Conservation (phyloP, 768 basidiomycete genomes). For the Strobilomyces echinocephalus region DNA sequence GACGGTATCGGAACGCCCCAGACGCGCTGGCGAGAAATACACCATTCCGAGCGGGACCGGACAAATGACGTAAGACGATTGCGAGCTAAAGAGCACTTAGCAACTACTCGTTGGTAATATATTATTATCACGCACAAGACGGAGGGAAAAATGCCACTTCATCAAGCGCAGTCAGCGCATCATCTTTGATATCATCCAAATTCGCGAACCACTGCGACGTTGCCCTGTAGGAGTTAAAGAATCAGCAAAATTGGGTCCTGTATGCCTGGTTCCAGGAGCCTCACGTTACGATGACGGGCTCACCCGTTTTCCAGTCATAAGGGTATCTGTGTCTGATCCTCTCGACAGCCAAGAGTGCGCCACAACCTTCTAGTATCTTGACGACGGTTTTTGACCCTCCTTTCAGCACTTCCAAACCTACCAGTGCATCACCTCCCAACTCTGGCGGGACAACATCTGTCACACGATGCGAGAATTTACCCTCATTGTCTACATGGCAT, state of each 20-base stretch:
- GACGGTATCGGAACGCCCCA: conserved; percentile 98
- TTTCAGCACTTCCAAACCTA: conserved; percentile 69
- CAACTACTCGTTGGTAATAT: neutral
- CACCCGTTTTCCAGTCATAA: conserved; percentile 93
- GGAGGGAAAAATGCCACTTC: conserved; percentile 73
- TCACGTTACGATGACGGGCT: conserved; percentile 88
- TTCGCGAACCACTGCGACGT: conserved; percentile 99
- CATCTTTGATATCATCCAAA: conserved; percentile 74
- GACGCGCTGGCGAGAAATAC: conserved; percentile 93
- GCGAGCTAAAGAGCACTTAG: conserved; percentile 48
- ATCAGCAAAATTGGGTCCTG: neutral
- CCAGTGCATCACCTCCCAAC: conserved; percentile 44
- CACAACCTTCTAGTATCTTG: conserved; percentile 50
- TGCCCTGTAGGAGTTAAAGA: conserved; percentile 45
- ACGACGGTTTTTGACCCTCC: conserved; percentile 68
- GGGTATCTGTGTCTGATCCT: conserved; percentile 85
- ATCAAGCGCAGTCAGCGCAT: conserved; percentile 64
- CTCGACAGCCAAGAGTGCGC: conserved; percentile 57
- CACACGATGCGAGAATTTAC: conserved; percentile 65
- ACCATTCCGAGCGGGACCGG: conserved; percentile 92
- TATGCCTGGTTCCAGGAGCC: conserved; percentile 18
- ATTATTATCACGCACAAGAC: conserved; percentile 48
- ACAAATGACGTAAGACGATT: conserved; percentile 87
- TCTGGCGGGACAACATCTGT: conserved; percentile 41
- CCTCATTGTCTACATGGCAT: conserved; percentile 80